Percentiles rank a stretch among this genome's conserved stretches.
These are phyloP conservation scores for Suhomyces xylopsoci DNA, from an alignment of 805 yeast species.

Conservation along the genomic window DNA sequence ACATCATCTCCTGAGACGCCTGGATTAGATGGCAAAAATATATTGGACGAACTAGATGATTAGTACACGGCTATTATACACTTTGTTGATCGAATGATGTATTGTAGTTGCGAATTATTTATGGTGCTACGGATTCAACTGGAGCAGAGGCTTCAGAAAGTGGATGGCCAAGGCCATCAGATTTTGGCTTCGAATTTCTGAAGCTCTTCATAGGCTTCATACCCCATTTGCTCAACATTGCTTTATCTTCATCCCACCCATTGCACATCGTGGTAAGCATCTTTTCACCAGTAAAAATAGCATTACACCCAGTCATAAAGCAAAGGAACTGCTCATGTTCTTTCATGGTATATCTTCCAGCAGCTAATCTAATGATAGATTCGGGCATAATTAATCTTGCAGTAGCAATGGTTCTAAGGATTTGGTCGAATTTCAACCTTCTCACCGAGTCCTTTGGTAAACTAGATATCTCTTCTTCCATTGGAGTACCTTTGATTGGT, in stretches of 20 bases:
- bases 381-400: constrained; percentile 74
- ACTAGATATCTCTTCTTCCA: constrained; percentile 50
- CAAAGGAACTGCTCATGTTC: constrained; percentile 73
- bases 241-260: constrained; percentile 80
- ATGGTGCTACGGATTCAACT: neutral
- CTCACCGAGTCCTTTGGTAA: constrained; percentile 33
- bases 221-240: constrained; percentile 70
- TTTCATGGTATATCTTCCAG: constrained; percentile 79
- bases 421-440: constrained; percentile 55
- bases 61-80: neutral
- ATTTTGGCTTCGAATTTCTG: neutral
- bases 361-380: constrained; percentile 70
- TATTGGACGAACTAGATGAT: constrained; percentile 8
- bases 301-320: constrained; percentile 76
- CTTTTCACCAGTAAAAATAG: constrained; percentile 75
- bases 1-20: constrained; percentile 5
- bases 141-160: neutral
- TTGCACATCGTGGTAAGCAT: constrained; percentile 82
- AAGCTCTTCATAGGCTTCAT: constrained; percentile 47
- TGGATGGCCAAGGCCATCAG: neutral
- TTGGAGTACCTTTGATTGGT: constrained; percentile 77
- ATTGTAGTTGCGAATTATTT: neutral
- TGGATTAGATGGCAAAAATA: constrained; percentile 3
- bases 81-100: neutral
- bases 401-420: constrained; percentile 69